Evolutionary conservation across 2,329 filamentous ascomycete genomes (phyloP).

Genomic region (Colletotrichum sidae): DNA sequence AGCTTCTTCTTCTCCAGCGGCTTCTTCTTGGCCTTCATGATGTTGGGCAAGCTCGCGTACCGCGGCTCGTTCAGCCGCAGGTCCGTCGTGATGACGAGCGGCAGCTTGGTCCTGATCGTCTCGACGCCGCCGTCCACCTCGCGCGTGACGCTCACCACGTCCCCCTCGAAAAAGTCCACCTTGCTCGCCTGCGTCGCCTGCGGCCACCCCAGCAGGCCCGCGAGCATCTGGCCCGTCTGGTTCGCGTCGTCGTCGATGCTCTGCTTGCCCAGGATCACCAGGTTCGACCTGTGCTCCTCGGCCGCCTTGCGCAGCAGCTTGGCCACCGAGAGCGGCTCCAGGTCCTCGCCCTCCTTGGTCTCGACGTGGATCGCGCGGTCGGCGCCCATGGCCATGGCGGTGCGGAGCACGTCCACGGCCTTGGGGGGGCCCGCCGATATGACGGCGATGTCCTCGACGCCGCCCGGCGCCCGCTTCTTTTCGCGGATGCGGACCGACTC

Average conservation of each 20-base stretch:
- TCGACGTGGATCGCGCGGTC: conserved; percentile 93
- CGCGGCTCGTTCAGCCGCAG: conserved; percentile 93
- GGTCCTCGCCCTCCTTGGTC: conserved; percentile 76
- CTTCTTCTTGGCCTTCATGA: conserved; percentile 99
- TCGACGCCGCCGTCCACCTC: conserved; percentile 97
- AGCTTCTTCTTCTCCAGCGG: conserved; percentile 91
- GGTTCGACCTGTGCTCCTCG: conserved; percentile 85
- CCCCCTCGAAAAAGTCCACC: conserved; percentile 79
- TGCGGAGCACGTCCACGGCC: conserved; percentile 88
- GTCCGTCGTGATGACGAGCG: conserved; percentile 95
- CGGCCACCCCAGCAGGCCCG: conserved; percentile 89
- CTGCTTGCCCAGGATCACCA: conserved; percentile 97
- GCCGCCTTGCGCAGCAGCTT: conserved; percentile 88
- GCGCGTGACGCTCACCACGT: conserved; percentile 80
- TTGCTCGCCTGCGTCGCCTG: conserved; percentile 95
- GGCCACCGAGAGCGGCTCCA: conserved; percentile 92
- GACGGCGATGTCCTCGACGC: conserved; percentile 91
- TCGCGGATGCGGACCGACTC: conserved; percentile 96
- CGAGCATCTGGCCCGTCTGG: conserved; percentile 98
- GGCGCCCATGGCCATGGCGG: conserved; percentile 98
- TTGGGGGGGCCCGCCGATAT: conserved; percentile 91
- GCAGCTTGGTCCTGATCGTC: conserved; percentile 86
- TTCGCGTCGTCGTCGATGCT: conserved; percentile 96
- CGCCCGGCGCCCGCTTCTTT: conserved; percentile 76
- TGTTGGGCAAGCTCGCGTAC: conserved; percentile 95